Evolutionary conservation across 352 stramenopile genomes (phyloP).

Genomic region (Pythium aphanidermatum): DNA sequence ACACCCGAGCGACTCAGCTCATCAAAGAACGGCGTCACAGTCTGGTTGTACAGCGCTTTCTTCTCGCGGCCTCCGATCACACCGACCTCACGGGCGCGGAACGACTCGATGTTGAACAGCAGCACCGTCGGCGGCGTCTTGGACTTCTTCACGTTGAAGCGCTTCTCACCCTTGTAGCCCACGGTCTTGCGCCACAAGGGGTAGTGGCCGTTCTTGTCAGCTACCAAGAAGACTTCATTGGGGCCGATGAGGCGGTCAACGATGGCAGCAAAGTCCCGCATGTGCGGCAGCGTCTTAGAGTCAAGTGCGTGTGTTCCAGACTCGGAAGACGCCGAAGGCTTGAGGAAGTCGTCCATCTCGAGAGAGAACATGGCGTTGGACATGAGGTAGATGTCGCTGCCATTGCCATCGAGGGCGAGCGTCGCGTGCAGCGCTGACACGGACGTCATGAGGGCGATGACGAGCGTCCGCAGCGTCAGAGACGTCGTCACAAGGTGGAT

Average conservation of each 20-base stretch:
- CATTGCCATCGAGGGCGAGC: constrained; percentile 6
- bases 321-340: background rate
- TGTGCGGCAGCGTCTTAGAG: background rate
- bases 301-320: background rate
- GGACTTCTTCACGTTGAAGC: constrained; percentile 2
- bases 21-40: constrained; percentile 55
- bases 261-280: background rate
- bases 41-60: constrained; percentile 33
- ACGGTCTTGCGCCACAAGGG: constrained; percentile 13
- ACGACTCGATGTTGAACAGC: constrained; percentile 70
- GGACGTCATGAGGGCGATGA: constrained; percentile 1
- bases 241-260: constrained; percentile 1
- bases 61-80: constrained; percentile 49
- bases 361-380: constrained; percentile 17
- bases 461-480: background rate
- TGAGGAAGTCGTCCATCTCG: constrained; percentile 6
- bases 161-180: constrained; percentile 11
- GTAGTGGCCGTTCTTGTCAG: background rate
- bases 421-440: constrained; percentile 7
- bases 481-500: background rate
- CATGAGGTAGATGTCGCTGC: constrained; percentile 11
- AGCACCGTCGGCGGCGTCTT: constrained; percentile 5
- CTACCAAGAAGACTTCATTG: background rate
- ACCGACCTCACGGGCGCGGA: constrained; percentile 54
- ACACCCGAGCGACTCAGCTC: constrained; percentile 42